phyloP scores from a whole-genome alignment of 495 filamentous ascomycete genomes.

The Xylaria curta region DNA sequence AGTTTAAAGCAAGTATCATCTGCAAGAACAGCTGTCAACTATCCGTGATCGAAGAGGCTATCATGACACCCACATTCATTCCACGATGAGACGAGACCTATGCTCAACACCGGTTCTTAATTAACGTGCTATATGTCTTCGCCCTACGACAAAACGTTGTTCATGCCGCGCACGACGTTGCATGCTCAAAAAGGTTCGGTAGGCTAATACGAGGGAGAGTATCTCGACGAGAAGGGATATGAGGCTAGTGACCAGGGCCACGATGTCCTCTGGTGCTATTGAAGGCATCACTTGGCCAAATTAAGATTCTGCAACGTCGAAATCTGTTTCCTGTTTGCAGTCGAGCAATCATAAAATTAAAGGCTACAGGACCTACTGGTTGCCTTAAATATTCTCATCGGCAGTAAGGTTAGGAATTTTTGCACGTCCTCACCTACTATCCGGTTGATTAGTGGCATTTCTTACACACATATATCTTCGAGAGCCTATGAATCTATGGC shows the following conservation, averaged over 20 bases:
- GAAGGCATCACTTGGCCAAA: neutral
- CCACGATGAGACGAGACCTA: neutral
- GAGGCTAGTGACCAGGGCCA: slow-evolving; percentile 12
- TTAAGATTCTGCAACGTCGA: neutral
- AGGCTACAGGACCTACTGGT: neutral
- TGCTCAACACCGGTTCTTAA: neutral
- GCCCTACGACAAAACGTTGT: neutral
- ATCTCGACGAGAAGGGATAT: slow-evolving; percentile 18
- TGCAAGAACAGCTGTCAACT: neutral
- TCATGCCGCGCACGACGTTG: neutral
- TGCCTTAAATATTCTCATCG: neutral
- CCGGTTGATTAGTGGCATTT: no score
- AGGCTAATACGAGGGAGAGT: slow-evolving; percentile 16
- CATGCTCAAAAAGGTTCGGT: neutral
- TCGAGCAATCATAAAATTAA: no score
- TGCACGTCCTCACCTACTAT: no score
- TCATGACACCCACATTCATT: neutral
- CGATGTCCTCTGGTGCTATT: slow-evolving; percentile 7
- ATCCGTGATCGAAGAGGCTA: neutral
- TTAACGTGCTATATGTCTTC: neutral
- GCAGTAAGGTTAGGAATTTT: neutral
- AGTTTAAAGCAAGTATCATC: neutral
- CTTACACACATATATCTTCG: no score
- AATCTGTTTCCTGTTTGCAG: neutral
- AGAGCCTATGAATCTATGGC: no score